Base-by-base conservation (phyloP, 1,139 yeast genomes). In the Blastobotrys indianensis region DNA sequence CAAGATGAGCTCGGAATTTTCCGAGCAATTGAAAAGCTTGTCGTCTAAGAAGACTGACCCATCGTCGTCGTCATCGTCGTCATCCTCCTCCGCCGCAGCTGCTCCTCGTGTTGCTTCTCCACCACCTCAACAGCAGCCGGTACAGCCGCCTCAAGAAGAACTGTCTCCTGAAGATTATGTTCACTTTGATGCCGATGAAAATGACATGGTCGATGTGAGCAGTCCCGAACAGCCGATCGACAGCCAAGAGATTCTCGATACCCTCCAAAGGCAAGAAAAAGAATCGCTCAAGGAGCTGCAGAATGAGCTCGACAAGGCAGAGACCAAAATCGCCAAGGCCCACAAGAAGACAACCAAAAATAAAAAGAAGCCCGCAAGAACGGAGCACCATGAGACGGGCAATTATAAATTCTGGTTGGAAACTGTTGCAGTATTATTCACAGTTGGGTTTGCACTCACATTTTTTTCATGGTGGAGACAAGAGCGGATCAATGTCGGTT, bases 401-500 rank as follows among this genome's bases (percentile, higher is more conserved):
- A 16, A n/a, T 13, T 37, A 37, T 36, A 17, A 31, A 23, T 39
- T 43, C 30, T 42, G 39, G 34, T 29, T 49, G 23, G 48, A 43
- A 32, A 29, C 15, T 23, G 13, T 42, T 36, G 6, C 46, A 28
- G 32, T 44, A 20, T 38, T 49, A 30, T 30, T 38, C 10, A 29
- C 51, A 31, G 10, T 60, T 6, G 44, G 57, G 9, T 10, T 54
- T 8, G 28, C 49, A 2, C 50, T 53, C 2, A 49, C 52, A 5
- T 56, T 55, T 33, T 48, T 51, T 2, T 46, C 48, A 23, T 66
- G 66, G 65, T 66, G 67, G 63, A 45, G 60, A 15, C 49, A 56
- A 35, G 62, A 63, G 44, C 53, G 59, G 36, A 45, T 61, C 30
- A 54, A 55, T 4, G 56, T 61, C 11, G 72, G 72, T 7, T 67